Conservation (phyloP, 163 green algal genomes). For the Chlamydomonas reinhardtii region DNA sequence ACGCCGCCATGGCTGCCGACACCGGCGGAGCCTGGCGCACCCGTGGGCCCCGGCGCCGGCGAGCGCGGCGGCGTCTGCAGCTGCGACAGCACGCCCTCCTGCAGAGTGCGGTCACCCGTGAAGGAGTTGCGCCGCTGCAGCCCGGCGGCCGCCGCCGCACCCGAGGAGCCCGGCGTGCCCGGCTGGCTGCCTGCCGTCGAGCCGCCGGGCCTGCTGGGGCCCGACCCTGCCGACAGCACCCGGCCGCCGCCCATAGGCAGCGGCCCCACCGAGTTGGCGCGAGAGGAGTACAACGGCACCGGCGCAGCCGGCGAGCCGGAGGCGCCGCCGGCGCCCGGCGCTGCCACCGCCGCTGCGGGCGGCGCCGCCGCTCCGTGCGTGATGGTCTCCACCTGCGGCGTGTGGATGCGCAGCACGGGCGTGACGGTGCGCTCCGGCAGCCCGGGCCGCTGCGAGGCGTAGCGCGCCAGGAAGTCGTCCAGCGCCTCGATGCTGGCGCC, state of each 20-base stretch:
- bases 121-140: conserved; percentile 25
- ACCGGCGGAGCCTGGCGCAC: too few species aligned
- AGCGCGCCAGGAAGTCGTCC: conserved; percentile 44
- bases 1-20: not conserved
- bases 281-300: conserved; percentile 17
- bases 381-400: not conserved
- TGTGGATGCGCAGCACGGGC: conserved; percentile 33
- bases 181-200: too few species aligned
- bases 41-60: too few species aligned
- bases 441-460: conserved; percentile 39
- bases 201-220: not conserved
- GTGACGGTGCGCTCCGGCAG: conserved; percentile 35
- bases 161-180: not conserved
- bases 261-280: conserved; percentile 27
- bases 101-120: conserved; percentile 6
- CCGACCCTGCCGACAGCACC: not conserved
- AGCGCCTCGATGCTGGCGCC: conserved; percentile 40
- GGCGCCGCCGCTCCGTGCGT: not conserved
- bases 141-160: not conserved
- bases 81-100: conserved; percentile 25
- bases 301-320: not conserved
- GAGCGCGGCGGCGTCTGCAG: not conserved
- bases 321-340: not conserved
- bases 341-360: not conserved
- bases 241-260: conserved; percentile 17